Evolutionary conservation across 139 green algal genomes (phyloP), one percentile per base, ranked within the genome.

Genomic region (Picochlorum costavermella): DNA sequence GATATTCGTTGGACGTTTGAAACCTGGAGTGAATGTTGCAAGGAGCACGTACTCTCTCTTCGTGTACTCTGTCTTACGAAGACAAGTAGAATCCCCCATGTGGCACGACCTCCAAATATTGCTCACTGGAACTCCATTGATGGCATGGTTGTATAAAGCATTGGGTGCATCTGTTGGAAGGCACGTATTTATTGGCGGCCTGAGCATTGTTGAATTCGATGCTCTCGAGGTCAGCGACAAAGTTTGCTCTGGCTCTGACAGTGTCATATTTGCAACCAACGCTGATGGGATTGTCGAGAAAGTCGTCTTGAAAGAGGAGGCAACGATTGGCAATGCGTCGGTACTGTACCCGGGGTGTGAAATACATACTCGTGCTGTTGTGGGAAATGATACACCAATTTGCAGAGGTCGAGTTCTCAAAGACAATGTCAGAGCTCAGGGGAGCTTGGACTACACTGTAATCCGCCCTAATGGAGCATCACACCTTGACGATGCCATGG

Each of bases 131-230:
- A 44, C 61, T 29, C 37, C 17, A 11, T 8, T 30, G 6, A 28
- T 68, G 61, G 50, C 25, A 14, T 14, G 26, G 30, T 63, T 68
- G 30, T 68, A 68, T 20, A 49, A 49, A 17, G 30, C 28, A 4
- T 16, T 73, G 33, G 71, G 71, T 20, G 65, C 66, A 11, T 68
- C 65, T 36, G 45, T 76, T 37, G 73, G 73, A 6, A 59, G 64
- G 48, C 63, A 64, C 16, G 64, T 80, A 16, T 72, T 75, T 31
- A 30, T 68, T 37, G 33, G 33, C 6, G 25, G 23, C 6, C 16
- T 68, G 11, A 63, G 36, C 6, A 37, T 68, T 13, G 20, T 63
- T 26, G 61, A 68, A 28, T 67, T 48, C 6, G 61, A 68, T 36
- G 37, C 48, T 17, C 6, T 68, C 6, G 37, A 53, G n/a, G 28